Conservation (phyloP, 1,284 basidiomycete species). For the Ceratobasidium sp. region DNA sequence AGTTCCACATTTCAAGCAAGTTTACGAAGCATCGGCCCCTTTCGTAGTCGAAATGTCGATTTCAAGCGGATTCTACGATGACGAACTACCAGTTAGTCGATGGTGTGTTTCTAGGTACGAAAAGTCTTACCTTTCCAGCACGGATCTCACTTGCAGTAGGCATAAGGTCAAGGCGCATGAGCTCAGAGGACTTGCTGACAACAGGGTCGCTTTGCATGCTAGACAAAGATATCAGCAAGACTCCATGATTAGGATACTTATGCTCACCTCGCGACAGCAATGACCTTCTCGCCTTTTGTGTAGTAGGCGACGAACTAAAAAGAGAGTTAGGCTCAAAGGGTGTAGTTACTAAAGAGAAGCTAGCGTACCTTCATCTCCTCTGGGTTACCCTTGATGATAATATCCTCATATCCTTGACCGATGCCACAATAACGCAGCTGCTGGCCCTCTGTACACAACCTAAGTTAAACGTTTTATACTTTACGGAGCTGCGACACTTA, state of each 20-base stretch:
- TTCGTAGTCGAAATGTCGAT: constrained; percentile 48
- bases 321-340: background rate
- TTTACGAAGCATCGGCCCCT: background rate
- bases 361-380: constrained; percentile 76
- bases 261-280: constrained; percentile 78
- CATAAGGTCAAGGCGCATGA: constrained; percentile 84
- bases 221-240: background rate
- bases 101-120: background rate
- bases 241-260: background rate
- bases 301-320: constrained; percentile 87
- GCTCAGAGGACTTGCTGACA: constrained; percentile 82
- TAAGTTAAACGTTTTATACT: background rate
- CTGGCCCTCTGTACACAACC: constrained; percentile 65
- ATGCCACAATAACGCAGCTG: constrained; percentile 85
- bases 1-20: background rate
- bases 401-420: constrained; percentile 73
- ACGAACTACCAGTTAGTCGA: constrained; percentile 21
- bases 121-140: constrained; percentile 57
- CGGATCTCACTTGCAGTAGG: constrained; percentile 80
- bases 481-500: constrained; percentile 55
- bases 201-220: constrained; percentile 87
- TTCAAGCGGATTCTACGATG: constrained; percentile 51
- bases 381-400: constrained; percentile 80
- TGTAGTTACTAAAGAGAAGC: constrained; percentile 39
- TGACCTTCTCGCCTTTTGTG: constrained; percentile 76